Evolutionary conservation across 495 filamentous ascomycete genomes (phyloP), one percentile per base, ranked within the genome.

Genomic region (Aspergillus affinis): DNA sequence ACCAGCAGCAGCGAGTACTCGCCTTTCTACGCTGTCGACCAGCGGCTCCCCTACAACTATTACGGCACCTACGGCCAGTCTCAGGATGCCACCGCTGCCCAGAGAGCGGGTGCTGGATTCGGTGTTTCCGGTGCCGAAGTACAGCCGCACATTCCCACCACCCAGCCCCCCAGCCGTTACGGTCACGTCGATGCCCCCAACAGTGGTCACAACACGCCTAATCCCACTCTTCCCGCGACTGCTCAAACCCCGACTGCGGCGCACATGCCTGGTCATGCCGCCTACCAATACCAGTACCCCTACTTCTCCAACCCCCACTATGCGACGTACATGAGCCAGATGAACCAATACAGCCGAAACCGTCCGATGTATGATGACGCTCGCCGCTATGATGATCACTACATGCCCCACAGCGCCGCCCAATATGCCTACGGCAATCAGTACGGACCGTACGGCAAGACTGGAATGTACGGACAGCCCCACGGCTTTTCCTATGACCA

Each of bases 181-280:
- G 84, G 87, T 41, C 83, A 84, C 32, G 76, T 81, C 47, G 94
- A 96, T 46, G 82, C 89, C 46, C 89, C 91, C 70, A 88, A 86
- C 73, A 92, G 89, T 68, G 93, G 90, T 17, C 88, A 95, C 66
- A 92, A 87, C 46, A 97, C 93, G 6, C 92, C 93, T 8, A 93
- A 93, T 71, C 91, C 90, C 23, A 86, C 87, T 44, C 75, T 89
- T 56, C 88, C 89, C 61, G 82, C 77, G 27, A 87, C 88, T 60
- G 87, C 86, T 53, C 84, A 84, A 64, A 78, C 79, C 30, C 85
- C 81, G 13, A 82, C 85, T 55, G 77, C 82, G 57, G 86, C 87
- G 67, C 86, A 89, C 51, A 84, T 86, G 70, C 80, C 78, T 61
- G 82, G 76, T 52, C 85, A 86, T 63, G 77, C 55, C 41, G 76